Evolutionary conservation across 1,284 basidiomycete species (phyloP).

Genomic region (Cutaneotrichosporon cyanovorans): DNA sequence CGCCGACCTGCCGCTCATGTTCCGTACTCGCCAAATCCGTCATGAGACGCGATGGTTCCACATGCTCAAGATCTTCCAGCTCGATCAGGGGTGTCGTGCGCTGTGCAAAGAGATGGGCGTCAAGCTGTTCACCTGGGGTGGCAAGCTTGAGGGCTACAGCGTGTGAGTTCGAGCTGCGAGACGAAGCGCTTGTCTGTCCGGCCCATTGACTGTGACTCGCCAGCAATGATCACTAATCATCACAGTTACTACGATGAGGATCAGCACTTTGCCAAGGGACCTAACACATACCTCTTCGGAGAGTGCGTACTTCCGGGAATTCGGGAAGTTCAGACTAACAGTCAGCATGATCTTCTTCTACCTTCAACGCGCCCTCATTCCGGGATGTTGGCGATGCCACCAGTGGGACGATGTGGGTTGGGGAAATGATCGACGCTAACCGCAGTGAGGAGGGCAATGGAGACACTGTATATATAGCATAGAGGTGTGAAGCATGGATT

Average conservation of each 20-base stretch:
- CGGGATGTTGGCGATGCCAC: constrained; percentile 21
- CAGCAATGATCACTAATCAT: no score
- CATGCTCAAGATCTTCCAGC: constrained; percentile 22
- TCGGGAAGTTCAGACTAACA: no score
- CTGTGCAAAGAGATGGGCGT: constrained; percentile 17
- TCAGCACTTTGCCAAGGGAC: constrained; percentile 22
- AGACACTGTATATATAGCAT: no score
- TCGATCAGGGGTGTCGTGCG: constrained; percentile 21
- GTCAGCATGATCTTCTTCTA: constrained; percentile 28
- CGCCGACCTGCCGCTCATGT: constrained; percentile 17
- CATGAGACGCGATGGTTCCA: constrained; percentile 4
- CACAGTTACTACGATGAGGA: constrained; percentile 20
- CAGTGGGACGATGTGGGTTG: constrained; percentile 4
- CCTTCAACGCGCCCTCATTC: constrained; percentile 15
- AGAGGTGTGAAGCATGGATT: no score
- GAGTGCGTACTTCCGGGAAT: no score
- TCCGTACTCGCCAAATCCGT: constrained; percentile 19
- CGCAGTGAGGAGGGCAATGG: background rate
- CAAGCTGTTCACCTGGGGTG: constrained; percentile 14
- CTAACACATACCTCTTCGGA: constrained; percentile 23
- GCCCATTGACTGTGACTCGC: constrained; percentile 2
- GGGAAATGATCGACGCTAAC: background rate
- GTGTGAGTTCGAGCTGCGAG: background rate
- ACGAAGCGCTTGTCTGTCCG: background rate
- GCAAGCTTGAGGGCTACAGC: constrained; percentile 9